phyloP scores from a whole-genome alignment of 352 stramenopile genomes.

The Pythium rhizo-oryzae region DNA sequence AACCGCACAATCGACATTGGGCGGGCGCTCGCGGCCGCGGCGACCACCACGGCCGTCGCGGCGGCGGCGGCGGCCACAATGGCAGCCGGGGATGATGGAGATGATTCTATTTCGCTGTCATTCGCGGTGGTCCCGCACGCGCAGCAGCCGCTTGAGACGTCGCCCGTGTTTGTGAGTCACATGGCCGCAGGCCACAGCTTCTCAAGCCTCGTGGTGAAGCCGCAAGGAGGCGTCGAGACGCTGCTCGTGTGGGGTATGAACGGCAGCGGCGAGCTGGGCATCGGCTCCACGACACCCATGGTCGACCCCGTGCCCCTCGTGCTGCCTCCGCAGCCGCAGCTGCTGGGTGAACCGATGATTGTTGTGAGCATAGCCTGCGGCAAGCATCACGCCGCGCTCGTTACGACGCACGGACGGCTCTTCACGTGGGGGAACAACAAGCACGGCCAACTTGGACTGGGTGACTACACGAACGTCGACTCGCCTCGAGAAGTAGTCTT shows the following conservation, averaged over 20 bases:
- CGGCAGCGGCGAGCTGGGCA: slow-evolving; percentile 59
- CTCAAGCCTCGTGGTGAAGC: slow-evolving; percentile 51
- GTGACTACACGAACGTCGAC: slow-evolving; percentile 49
- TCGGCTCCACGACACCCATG: slow-evolving; percentile 42
- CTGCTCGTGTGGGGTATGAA: slow-evolving; percentile 63
- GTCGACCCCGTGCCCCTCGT: slow-evolving; percentile 43
- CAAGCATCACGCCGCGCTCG: slow-evolving; percentile 70
- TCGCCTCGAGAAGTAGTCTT: slow-evolving; percentile 62
- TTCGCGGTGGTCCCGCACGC: not conserved
- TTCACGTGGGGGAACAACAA: slow-evolving; percentile 84
- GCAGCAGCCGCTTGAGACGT: slow-evolving; percentile 5
- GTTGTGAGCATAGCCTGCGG: slow-evolving; percentile 62
- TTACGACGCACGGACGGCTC: slow-evolving; percentile 58
- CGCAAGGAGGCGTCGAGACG: slow-evolving; percentile 36
- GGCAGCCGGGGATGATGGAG: not conserved
- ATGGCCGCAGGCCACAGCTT: slow-evolving; percentile 65
- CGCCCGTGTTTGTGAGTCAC: slow-evolving; percentile 50
- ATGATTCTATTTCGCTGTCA: slow-evolving; percentile 1
- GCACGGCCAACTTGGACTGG: slow-evolving; percentile 65
- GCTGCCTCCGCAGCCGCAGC: slow-evolving; percentile 32
- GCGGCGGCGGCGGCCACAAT: not conserved
- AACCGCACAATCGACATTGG: slow-evolving; percentile 40
- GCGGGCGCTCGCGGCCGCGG: slow-evolving; percentile 3
- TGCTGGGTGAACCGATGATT: slow-evolving; percentile 41
- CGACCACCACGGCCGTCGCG: not conserved